Percentiles rank a stretch among this genome's conserved stretches.
phyloP scores from a whole-genome alignment of 2,329 filamentous ascomycete genomes.

The Aspergillus novoparasiticus region DNA sequence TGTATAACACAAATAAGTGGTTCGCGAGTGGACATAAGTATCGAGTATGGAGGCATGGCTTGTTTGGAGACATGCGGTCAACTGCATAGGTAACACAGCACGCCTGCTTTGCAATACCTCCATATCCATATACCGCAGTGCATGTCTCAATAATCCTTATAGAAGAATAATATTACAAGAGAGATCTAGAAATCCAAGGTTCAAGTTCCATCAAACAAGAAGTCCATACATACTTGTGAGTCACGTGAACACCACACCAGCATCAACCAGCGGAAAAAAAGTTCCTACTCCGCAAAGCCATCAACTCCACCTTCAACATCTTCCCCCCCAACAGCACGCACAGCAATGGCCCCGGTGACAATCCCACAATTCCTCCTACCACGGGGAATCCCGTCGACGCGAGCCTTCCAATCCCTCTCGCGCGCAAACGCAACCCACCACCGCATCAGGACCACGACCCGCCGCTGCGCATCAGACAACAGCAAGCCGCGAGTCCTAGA shows the following conservation, averaged over 20 bases:
- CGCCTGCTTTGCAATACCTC: background rate
- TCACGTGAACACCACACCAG: background rate
- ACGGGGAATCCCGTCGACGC: constrained; percentile 47
- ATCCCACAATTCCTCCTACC: constrained; percentile 72
- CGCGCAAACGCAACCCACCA: constrained; percentile 17
- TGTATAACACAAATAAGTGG: background rate
- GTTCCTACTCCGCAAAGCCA: constrained; percentile 5
- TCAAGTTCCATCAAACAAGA: background rate
- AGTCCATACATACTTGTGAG: background rate
- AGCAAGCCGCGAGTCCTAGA: constrained; percentile 72
- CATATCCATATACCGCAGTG: background rate
- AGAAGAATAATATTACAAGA: background rate
- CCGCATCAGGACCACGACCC: constrained; percentile 16
- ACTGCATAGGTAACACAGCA: background rate
- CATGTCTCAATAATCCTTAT: background rate
- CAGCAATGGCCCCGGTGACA: constrained; percentile 23
- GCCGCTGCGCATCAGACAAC: constrained; percentile 28
- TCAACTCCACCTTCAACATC: constrained; percentile 13
- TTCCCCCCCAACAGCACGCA: background rate
- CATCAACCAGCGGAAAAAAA: background rate
- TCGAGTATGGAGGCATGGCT: background rate
- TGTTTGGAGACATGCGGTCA: background rate
- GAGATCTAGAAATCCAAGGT: background rate
- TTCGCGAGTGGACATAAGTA: background rate
- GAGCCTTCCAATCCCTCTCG: constrained; percentile 32